phyloP scores from a whole-genome alignment of 192 early-diverging fungal genomes.

The Gigaspora rosea region DNA sequence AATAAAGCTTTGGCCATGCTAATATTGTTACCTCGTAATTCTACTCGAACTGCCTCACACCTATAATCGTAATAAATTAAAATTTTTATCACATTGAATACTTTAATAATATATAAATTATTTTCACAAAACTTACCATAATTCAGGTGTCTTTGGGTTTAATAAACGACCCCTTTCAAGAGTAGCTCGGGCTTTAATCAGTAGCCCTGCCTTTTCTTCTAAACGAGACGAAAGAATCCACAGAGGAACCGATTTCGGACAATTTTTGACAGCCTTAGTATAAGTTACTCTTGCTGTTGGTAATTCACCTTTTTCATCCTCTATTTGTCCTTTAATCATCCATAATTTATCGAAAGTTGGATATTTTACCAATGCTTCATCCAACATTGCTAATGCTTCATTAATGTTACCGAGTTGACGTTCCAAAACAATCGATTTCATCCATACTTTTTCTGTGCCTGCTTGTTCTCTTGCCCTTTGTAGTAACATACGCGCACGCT shows the following conservation, averaged over 20 bases:
- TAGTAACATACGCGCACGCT: constrained; percentile 75
- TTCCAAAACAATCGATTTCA: constrained; percentile 90
- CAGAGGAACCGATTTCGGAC: constrained; percentile 72
- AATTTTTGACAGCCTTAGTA: constrained; percentile 70
- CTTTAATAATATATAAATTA: neutral
- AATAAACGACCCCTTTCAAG: constrained; percentile 85
- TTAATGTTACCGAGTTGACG: constrained; percentile 68
- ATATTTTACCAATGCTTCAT: constrained; percentile 67
- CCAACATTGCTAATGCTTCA: constrained; percentile 67
- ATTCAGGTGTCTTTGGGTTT: constrained; percentile 73
- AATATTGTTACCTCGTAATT: constrained; percentile 68
- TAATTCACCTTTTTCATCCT: constrained; percentile 61
- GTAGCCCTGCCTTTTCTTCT: constrained; percentile 67
- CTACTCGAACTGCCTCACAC: constrained; percentile 77
- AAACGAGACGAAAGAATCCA: constrained; percentile 83
- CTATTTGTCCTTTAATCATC: constrained; percentile 90
- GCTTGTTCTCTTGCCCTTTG: constrained; percentile 72
- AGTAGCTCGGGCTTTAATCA: constrained; percentile 76
- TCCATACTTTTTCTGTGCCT: constrained; percentile 88
- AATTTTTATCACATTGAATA: neutral
- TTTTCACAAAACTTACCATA: constrained; percentile 64
- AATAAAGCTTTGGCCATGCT: constrained; percentile 74
- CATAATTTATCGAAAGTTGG: constrained; percentile 86
- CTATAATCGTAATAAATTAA: constrained; percentile 10
- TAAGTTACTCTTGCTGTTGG: constrained; percentile 72